Conservation (phyloP, 1,284 basidiomycete species). For the Mycosarcoma maydis region DNA sequence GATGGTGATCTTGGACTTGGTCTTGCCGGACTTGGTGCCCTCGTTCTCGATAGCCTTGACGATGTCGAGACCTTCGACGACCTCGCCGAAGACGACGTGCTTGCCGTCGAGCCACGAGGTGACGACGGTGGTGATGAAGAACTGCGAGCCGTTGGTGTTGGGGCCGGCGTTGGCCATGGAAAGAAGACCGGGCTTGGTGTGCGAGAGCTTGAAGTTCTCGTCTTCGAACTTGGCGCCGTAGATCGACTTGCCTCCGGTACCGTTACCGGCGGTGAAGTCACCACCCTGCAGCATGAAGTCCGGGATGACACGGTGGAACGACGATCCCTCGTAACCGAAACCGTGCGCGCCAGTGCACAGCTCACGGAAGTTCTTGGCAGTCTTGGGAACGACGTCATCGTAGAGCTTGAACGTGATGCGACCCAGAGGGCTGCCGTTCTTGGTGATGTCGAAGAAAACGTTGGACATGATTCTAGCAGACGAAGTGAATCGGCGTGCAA, state of each 20-base stretch:
- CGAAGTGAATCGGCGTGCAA: conserved; percentile 59
- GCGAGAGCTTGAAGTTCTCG: conserved; percentile 62
- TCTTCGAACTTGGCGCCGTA: conserved; percentile 61
- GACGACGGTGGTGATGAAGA: conserved; percentile 65
- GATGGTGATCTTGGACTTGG: conserved; percentile 61
- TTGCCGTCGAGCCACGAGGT: conserved; percentile 83
- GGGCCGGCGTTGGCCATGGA: conserved; percentile 67
- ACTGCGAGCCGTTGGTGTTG: conserved; percentile 69
- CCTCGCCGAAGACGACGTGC: conserved; percentile 91
- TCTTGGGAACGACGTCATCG: conserved; percentile 64
- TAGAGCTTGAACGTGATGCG: conserved; percentile 63
- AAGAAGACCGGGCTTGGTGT: conserved; percentile 60
- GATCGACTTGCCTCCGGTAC: conserved; percentile 66
- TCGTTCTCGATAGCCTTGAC: conserved; percentile 64
- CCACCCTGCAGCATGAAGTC: conserved; percentile 72
- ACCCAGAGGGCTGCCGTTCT: conserved; percentile 67
- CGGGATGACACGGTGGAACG: conserved; percentile 74
- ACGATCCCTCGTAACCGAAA: conserved; percentile 77
- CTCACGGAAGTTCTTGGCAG: conserved; percentile 63
- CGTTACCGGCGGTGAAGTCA: conserved; percentile 66
- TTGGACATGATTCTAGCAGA: conserved; percentile 67
- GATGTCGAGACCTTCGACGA: conserved; percentile 68
- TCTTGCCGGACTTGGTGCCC: conserved; percentile 59
- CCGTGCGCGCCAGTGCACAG: conserved; percentile 72
- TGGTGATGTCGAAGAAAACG: conserved; percentile 78